Conservation (phyloP, 2,329 filamentous ascomycete species). For the Podosphaera aphanis region DNA sequence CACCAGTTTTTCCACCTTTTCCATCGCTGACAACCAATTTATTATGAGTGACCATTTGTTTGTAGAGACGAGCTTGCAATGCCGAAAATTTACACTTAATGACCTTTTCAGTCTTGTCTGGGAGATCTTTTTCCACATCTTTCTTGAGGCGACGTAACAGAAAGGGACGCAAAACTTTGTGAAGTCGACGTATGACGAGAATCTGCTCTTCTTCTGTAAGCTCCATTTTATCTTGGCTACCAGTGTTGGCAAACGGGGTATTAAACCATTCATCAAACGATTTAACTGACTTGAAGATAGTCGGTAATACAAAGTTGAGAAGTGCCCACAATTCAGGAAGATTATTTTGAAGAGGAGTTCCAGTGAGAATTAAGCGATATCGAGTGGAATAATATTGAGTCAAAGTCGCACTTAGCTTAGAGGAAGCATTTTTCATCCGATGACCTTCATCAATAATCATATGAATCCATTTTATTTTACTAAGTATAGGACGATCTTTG, state of each 20-base stretch:
- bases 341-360: conserved; percentile 94
- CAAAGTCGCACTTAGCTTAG: conserved; percentile 85
- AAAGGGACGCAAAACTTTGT: conserved; percentile 95
- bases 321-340: conserved; percentile 89
- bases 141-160: conserved; percentile 95
- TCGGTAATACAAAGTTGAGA: conserved; percentile 93
- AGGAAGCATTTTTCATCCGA: conserved; percentile 96
- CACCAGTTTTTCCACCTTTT: conserved; percentile 81
- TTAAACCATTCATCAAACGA: conserved; percentile 99
- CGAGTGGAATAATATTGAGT: conserved; percentile 86
- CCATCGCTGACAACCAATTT: conserved; percentile 84
- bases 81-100: conserved; percentile 98
- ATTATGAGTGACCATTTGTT: conserved; percentile 91
- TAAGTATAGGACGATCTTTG: conserved; percentile 83
- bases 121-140: conserved; percentile 95
- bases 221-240: conserved; percentile 96
- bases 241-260: conserved; percentile 94
- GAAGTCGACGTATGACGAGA: conserved; percentile 88
- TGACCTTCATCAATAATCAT: conserved; percentile 99
- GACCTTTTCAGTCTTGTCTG: conserved; percentile 96
- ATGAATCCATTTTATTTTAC: conserved; percentile 98
- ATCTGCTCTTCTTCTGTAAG: conserved; percentile 98
- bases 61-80: conserved; percentile 80
- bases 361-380: conserved; percentile 88
- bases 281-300: conserved; percentile 96